Percentiles rank a stretch among this genome's conserved stretches.
Conservation (phyloP, 257 asterid genomes). For the Scutellaria minor region DNA sequence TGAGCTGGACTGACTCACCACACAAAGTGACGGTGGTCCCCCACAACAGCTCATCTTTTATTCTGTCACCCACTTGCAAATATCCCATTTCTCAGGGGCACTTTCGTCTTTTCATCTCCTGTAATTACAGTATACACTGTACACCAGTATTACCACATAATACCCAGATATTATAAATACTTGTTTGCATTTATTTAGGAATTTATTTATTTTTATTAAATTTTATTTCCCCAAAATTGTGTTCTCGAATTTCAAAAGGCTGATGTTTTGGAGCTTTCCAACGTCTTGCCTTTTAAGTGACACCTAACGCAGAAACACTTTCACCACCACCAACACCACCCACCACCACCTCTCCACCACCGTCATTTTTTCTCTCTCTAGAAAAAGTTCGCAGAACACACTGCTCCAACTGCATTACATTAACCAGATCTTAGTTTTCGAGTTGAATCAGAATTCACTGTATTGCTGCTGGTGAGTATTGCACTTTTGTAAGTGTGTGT, state of each 20-base stretch:
- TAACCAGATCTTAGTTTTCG: constrained; percentile 40
- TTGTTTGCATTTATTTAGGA: neutral
- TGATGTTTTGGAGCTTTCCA: constrained; percentile 66
- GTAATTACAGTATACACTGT: constrained; percentile 14
- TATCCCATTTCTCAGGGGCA: constrained; percentile 34
- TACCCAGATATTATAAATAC: constrained; percentile 25
- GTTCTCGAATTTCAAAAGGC: constrained; percentile 36
- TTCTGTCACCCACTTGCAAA: constrained; percentile 48
- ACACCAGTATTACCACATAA: neutral
- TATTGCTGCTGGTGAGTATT: constrained; percentile 44
- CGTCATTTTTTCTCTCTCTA: constrained; percentile 40
- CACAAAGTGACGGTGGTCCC: constrained; percentile 57
- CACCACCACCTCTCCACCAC: constrained; percentile 44
- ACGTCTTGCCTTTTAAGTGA: constrained; percentile 62
- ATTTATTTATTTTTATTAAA: neutral
- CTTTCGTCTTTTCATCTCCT: constrained; percentile 30
- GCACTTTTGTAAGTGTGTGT: constrained; percentile 8
- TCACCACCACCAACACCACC: constrained; percentile 39
- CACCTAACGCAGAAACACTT: constrained; percentile 56
- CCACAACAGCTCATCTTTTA: constrained; percentile 46
- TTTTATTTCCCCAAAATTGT: constrained; percentile 24
- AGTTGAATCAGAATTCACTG: constrained; percentile 30
- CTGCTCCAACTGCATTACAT: constrained; percentile 32
- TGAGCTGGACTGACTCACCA: constrained; percentile 62
- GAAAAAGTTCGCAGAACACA: constrained; percentile 2